A percentile compares a stretch with the other conserved stretches of the same genome.
These are phyloP conservation scores for Xylaria flabelliformis DNA, from an alignment of 495 filamentous ascomycete species.

Conservation along the genomic window DNA sequence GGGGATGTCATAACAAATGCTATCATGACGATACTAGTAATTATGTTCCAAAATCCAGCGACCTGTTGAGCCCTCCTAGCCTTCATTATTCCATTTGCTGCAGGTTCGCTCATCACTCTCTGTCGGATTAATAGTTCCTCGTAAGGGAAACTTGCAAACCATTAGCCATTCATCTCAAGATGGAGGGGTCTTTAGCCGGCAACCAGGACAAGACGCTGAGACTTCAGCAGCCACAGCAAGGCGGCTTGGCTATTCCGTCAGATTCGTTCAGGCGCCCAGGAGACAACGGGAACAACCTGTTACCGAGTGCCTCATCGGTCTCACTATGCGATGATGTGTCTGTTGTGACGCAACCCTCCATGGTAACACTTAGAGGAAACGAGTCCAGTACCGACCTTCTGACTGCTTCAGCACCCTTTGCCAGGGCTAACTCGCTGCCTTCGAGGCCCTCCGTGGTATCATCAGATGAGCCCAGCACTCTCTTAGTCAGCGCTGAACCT, in stretches of 20 bases:
- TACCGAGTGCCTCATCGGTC: conserved; percentile 10
- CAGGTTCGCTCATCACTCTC: neutral
- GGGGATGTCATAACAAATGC: conserved; percentile 26
- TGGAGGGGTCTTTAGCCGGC: conserved; percentile 9
- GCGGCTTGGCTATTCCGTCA: conserved; percentile 13
- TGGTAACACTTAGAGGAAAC: conserved; percentile 26
- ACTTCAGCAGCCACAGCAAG: conserved; percentile 19
- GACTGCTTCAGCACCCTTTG: conserved; percentile 35
- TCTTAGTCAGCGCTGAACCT: conserved; percentile 9
- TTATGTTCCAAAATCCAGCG: conserved; percentile 30
- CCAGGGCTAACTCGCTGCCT: conserved; percentile 33
- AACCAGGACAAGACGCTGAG: neutral
- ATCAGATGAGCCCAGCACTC: conserved; percentile 22
- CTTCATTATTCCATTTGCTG: conserved; percentile 23
- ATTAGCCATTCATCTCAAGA: conserved; percentile 13
- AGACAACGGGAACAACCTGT: neutral
- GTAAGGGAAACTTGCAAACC: neutral
- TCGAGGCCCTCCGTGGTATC: conserved; percentile 32
- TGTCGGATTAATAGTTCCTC: conserved; percentile 7
- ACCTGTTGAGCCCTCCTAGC: conserved; percentile 28
- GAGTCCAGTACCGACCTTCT: conserved; percentile 35
- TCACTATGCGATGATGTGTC: conserved; percentile 24
- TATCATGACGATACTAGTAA: conserved; percentile 34
- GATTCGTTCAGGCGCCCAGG: neutral
- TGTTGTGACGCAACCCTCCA: conserved; percentile 29